Evolutionary conservation across 139 green algal species (phyloP).

Genomic region (Nannochloris sp.): DNA sequence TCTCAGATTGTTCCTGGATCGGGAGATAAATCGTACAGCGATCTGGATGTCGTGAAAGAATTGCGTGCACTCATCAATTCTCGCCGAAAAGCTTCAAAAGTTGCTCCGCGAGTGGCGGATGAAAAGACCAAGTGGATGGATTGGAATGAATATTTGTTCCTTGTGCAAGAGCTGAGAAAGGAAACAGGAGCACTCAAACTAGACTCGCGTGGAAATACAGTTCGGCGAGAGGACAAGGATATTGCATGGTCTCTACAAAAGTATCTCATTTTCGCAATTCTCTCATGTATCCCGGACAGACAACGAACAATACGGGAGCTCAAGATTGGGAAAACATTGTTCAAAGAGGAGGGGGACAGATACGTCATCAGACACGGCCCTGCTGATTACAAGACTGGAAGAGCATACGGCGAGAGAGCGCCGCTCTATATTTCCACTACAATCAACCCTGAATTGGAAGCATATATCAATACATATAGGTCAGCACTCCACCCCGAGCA

Average conservation of each 20-base stretch:
- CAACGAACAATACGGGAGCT: slow-evolving; percentile 68
- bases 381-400: slow-evolving; percentile 64
- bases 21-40: slow-evolving; percentile 39
- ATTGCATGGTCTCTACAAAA: slow-evolving; percentile 35
- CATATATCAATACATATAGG: slow-evolving; percentile 43
- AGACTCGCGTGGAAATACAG: neutral
- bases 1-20: slow-evolving; percentile 17
- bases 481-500: slow-evolving; percentile 30
- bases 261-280: slow-evolving; percentile 64
- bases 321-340: slow-evolving; percentile 46
- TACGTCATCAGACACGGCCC: slow-evolving; percentile 50
- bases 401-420: slow-evolving; percentile 48
- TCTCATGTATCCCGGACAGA: slow-evolving; percentile 58
- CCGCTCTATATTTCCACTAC: slow-evolving; percentile 39
- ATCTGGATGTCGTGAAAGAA: slow-evolving; percentile 43
- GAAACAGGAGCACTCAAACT: neutral
- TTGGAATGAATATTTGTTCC: slow-evolving; percentile 51
- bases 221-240: neutral
- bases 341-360: slow-evolving; percentile 36
- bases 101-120: slow-evolving; percentile 10
- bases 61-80: slow-evolving; percentile 33
- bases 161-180: slow-evolving; percentile 1
- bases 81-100: slow-evolving; percentile 5
- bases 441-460: slow-evolving; percentile 54
- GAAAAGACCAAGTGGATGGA: slow-evolving; percentile 53